Conservation (phyloP, 2,329 filamentous ascomycete species). For the Sclerotinia sclerotiorum region DNA sequence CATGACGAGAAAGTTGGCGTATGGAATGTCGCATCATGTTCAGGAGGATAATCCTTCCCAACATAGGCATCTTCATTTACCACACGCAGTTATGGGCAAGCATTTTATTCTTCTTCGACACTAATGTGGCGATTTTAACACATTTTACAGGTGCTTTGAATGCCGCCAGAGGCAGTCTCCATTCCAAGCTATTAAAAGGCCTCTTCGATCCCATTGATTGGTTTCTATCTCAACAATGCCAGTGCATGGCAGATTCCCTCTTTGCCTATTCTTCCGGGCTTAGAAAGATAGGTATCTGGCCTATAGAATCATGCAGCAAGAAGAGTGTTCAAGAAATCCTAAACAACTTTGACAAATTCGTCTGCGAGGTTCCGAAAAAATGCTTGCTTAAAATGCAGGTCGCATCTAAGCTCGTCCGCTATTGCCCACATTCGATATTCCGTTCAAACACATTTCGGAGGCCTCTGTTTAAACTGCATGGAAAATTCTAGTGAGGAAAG, state of each 20-base stretch:
- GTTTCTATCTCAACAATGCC: background rate
- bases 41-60: conserved; percentile 2
- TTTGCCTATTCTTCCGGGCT: background rate
- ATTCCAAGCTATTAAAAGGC: conserved; percentile 20
- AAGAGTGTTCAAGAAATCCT: background rate
- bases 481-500: conserved; percentile 3
- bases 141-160: conserved; percentile 20
- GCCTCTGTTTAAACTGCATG: conserved; percentile 30
- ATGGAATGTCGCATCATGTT: background rate
- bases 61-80: background rate
- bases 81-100: background rate
- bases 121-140: background rate
- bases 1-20: background rate
- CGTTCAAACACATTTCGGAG: conserved; percentile 20
- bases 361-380: background rate
- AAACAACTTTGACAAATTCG: background rate
- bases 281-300: background rate
- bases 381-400: background rate
- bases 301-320: background rate
- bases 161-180: conserved; percentile 23
- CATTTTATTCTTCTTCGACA: too few relatives aligned
- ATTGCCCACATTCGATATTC: background rate
- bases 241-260: background rate
- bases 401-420: background rate
- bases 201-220: background rate